phyloP scores from a whole-genome alignment of 192 early-diverging fungal genomes.

The Chytriomyces sp. region DNA sequence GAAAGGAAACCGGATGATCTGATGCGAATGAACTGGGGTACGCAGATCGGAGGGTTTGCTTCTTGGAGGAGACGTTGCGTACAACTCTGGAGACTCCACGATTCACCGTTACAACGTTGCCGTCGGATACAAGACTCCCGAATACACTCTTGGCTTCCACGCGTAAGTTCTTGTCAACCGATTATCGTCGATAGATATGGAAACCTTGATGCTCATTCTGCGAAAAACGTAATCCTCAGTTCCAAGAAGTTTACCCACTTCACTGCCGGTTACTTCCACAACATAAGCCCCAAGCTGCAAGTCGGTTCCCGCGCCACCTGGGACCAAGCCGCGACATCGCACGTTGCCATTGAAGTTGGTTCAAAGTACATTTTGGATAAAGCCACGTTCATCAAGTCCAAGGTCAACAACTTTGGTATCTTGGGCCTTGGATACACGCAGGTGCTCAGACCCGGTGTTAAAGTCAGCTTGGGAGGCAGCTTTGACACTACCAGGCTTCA shows the following conservation, averaged over 20 bases:
- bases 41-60: slow-evolving; percentile 76
- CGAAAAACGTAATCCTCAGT: too few species aligned
- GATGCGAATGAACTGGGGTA: not conserved
- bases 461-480: slow-evolving; percentile 87
- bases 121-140: slow-evolving; percentile 82
- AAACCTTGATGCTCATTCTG: not conserved
- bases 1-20: not conserved
- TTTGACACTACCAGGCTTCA: slow-evolving; percentile 89
- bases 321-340: slow-evolving; percentile 70
- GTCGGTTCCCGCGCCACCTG: slow-evolving; percentile 93
- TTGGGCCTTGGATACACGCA: slow-evolving; percentile 95
- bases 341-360: slow-evolving; percentile 87
- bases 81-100: slow-evolving; percentile 88
- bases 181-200: not conserved
- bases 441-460: slow-evolving; percentile 87
- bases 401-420: slow-evolving; percentile 72
- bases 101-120: slow-evolving; percentile 90
- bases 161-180: slow-evolving; percentile 59
- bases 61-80: slow-evolving; percentile 89
- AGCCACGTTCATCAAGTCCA: slow-evolving; percentile 70
- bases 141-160: slow-evolving; percentile 88
- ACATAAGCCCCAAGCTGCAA: slow-evolving; percentile 86
- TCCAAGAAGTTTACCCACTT: slow-evolving; percentile 89
- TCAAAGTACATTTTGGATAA: slow-evolving; percentile 91
- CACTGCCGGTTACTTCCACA: slow-evolving; percentile 97